Base-by-base conservation (phyloP, 331 rosid species). In the Rosa hybrid region DNA sequence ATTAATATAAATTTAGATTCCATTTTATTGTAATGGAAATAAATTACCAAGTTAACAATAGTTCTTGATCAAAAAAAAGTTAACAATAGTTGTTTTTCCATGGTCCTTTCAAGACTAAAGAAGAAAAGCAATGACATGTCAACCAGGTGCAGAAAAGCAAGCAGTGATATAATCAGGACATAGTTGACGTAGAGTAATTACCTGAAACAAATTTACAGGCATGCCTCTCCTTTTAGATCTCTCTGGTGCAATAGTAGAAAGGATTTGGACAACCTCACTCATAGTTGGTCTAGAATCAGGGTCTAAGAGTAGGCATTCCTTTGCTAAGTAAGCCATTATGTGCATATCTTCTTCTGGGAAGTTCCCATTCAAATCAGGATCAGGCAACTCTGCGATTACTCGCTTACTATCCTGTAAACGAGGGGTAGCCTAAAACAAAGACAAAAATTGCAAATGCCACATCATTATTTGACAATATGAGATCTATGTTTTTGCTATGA, bases 231-330 rank as follows among this genome's bases (percentile, higher is more conserved):
- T 91, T 83, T 90, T 90, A 68, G 96, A 92, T 83, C 86, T 91
- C 76, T 87, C 90, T 25, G 96, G 97, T 57, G 90, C 81, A 68
- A 93, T 89, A 56, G 91, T 86, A 46, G 98, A 96, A 73, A 93
- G 91, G 70, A 96, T 88, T 84, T 91, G 97, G 90, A 96, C 98
- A 77, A 91, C 96, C 85, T 96, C 99, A 76, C 97, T 91, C 99
- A 91, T 96, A 12, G 92, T 88, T 76, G 99, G 99, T 78, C 99
- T 84, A 75, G 88, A 87, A 17, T 93, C 98, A 49, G 99, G 99
- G 83, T 96, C 98, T 88, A 90, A 86, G 30, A 90, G 81, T 84
- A 96, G 90, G 80, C 99, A 96, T 84, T 96, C 99, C 86, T 91
- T 93, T 68, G 99, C 98, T 78, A 96, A 87, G 89, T 88, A 89